These are phyloP conservation scores for Hirschfeldia incana DNA, from an alignment of 345 rosid genomes.

Conservation along the genomic window DNA sequence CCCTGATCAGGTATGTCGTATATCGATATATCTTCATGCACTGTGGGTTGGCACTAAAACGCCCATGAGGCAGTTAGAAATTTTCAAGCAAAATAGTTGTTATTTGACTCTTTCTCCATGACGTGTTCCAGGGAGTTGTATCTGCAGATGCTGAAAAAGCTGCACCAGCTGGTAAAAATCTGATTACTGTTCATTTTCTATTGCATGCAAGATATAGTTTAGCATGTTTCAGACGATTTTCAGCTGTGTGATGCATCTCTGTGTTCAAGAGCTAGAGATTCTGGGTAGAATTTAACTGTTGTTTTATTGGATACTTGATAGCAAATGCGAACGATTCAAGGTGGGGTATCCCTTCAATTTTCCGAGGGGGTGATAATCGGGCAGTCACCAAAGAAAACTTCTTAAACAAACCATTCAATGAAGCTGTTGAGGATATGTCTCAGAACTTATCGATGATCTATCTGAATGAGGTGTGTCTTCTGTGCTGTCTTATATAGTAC, in stretches of 20 bases:
- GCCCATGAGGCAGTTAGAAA: constrained; percentile 11
- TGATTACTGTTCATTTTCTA: constrained; percentile 1
- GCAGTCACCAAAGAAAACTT: constrained; percentile 60
- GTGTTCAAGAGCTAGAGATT: constrained; percentile 11
- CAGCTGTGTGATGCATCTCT: constrained; percentile 7
- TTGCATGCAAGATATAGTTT: not conserved
- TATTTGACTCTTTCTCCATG: constrained; percentile 20
- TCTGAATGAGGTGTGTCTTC: constrained; percentile 66
- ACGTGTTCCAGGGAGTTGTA: constrained; percentile 55
- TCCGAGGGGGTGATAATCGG: constrained; percentile 71
- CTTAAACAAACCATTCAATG: constrained; percentile 50
- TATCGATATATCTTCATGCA: not conserved
- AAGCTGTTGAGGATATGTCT: constrained; percentile 57
- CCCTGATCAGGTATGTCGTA: constrained; percentile 70
- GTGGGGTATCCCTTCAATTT: constrained; percentile 94
- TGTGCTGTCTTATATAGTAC: constrained; percentile 9
- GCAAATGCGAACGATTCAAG: constrained; percentile 59
- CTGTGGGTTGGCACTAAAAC: not conserved
- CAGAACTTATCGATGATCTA: constrained; percentile 70
- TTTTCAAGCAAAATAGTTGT: constrained; percentile 2
- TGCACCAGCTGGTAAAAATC: constrained; percentile 61
- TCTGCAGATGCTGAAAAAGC: constrained; percentile 66
- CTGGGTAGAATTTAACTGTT: constrained; percentile 23
- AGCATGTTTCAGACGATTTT: not conserved
- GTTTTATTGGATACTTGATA: constrained; percentile 29